A percentile compares a stretch with the other conserved stretches of the same genome.
These are phyloP conservation scores for Phytophthora niederhauseri DNA, from an alignment of 352 stramenopile genomes.

Conservation along the genomic window DNA sequence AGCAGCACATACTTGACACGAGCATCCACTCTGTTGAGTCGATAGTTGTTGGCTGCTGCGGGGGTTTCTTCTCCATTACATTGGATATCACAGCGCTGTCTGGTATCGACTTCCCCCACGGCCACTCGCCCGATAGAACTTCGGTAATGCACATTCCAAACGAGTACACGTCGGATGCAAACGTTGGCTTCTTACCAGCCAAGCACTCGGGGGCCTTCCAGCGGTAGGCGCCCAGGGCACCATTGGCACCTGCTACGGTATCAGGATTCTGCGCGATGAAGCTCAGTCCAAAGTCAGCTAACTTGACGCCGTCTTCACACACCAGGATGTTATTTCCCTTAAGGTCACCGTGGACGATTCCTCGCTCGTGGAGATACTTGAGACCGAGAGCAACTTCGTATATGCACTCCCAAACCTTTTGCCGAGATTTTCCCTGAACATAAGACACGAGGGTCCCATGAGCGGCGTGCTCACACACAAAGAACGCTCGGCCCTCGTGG, in stretches of 20 bases:
- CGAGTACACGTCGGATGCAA: slow-evolving; percentile 9
- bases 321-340: slow-evolving; percentile 9
- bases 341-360: slow-evolving; percentile 10
- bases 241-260: not conserved
- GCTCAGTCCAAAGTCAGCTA: slow-evolving; percentile 12
- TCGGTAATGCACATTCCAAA: no score
- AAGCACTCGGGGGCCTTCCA: slow-evolving; percentile 19
- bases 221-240: not conserved
- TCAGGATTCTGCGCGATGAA: not conserved
- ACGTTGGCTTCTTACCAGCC: not conserved
- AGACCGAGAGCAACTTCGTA: slow-evolving; percentile 1
- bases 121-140: no score
- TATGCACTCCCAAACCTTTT: slow-evolving; percentile 3
- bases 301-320: not conserved
- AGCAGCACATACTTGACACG: no score
- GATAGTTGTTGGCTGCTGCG: no score
- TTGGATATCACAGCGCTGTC: not conserved
- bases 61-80: not conserved
- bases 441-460: not conserved
- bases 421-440: not conserved
- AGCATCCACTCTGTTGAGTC: no score
- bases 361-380: slow-evolving; percentile 1
- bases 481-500: slow-evolving; percentile 3
- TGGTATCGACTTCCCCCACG: not conserved
- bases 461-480: slow-evolving; percentile 8